Evolutionary conservation across 805 yeast genomes (phyloP).

Genomic region (Hermanozyma aechmeae): DNA sequence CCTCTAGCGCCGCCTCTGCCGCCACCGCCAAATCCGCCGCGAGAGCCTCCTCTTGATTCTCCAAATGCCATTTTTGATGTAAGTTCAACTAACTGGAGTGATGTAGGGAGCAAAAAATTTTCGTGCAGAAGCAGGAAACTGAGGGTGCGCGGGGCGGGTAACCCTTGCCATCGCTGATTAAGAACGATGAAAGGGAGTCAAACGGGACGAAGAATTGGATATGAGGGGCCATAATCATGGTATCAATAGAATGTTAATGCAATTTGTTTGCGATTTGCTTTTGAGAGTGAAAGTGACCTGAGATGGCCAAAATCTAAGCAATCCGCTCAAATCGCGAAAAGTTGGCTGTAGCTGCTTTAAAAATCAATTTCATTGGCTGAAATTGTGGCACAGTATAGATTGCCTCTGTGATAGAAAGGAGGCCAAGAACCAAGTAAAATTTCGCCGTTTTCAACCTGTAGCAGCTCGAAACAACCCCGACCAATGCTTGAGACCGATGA

Average conservation of each 20-base stretch:
- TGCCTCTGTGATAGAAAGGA: background rate
- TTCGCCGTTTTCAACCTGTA: background rate
- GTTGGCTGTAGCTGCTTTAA: background rate
- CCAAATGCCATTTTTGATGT: slow-evolving; percentile 11
- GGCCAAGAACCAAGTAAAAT: background rate
- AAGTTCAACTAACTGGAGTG: slow-evolving; percentile 2
- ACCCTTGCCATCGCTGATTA: slow-evolving; percentile 2
- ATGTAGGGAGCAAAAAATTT: slow-evolving; percentile 6
- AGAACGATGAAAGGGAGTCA: background rate
- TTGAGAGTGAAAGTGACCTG: too few relatives aligned
- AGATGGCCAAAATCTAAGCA: background rate
- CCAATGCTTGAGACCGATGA: slow-evolving; percentile 6
- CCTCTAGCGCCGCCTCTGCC: slow-evolving; percentile 5
- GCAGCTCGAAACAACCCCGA: background rate
- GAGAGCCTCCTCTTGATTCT: slow-evolving; percentile 13
- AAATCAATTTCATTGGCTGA: background rate
- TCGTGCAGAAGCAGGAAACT: slow-evolving; percentile 4
- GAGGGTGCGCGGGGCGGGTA: slow-evolving; percentile 13
- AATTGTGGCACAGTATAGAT: background rate
- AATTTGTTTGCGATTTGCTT: too few relatives aligned
- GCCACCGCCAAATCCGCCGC: slow-evolving; percentile 11
- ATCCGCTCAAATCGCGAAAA: background rate
- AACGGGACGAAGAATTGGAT: background rate
- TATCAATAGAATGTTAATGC: too few relatives aligned
- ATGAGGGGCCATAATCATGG: too few relatives aligned